phyloP scores from a whole-genome alignment of 768 basidiomycete genomes.

The Agrocybe pediades region DNA sequence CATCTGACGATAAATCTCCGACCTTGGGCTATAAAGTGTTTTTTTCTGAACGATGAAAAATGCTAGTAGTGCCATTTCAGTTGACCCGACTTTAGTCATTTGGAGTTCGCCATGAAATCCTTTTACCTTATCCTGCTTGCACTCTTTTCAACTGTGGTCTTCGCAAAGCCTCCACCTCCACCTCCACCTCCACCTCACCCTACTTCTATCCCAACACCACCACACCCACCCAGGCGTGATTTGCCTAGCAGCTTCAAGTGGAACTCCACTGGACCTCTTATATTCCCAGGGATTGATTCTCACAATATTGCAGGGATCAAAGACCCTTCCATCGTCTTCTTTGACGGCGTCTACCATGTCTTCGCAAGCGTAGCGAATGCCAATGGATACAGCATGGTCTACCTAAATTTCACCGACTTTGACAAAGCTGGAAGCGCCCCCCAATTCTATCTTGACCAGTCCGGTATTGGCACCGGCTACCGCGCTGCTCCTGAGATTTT shows the following conservation, averaged over 20 bases:
- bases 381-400: conserved; percentile 11
- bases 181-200: too few relatives aligned
- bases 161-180: too few relatives aligned
- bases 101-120: too few relatives aligned
- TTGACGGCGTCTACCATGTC: conserved; percentile 18
- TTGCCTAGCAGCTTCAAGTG: conserved; percentile 13
- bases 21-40: too few relatives aligned
- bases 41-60: too few relatives aligned
- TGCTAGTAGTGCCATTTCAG: too few relatives aligned
- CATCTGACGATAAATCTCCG: too few relatives aligned
- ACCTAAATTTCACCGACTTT: conserved; percentile 19
- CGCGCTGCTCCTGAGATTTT: conserved; percentile 16
- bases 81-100: too few relatives aligned
- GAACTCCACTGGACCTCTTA: conserved; percentile 11
- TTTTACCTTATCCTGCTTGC: too few relatives aligned
- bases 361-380: conserved; percentile 14
- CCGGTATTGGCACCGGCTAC: conserved; percentile 15
- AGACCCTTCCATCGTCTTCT: conserved; percentile 17
- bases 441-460: conserved; percentile 17
- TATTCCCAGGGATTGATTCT: conserved; percentile 13
- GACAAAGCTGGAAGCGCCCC: conserved; percentile 2
- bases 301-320: conserved; percentile 16
- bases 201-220: too few relatives aligned
- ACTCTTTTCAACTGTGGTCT: too few relatives aligned
- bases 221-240: too few relatives aligned